Evolutionary conservation across 225 moss, liverwort and hornwort species (phyloP).

Genomic region (Thuidium tamariscinum): DNA sequence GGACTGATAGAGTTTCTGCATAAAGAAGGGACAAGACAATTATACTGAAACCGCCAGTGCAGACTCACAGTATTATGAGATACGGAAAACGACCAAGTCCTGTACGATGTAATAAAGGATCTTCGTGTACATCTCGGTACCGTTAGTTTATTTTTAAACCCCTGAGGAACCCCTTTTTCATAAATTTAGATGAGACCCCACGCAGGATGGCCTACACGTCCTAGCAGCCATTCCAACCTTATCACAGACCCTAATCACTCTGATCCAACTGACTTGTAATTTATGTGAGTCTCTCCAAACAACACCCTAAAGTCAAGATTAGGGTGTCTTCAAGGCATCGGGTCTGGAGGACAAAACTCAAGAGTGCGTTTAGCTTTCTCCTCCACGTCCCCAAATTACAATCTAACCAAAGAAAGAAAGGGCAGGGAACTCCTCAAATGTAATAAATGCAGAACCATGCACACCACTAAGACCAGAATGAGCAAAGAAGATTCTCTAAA

Average conservation of each 20-base stretch:
- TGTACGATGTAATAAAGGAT: not conserved
- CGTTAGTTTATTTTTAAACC: not conserved
- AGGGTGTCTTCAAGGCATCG: not conserved
- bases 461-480: not conserved
- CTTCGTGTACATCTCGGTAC: not conserved
- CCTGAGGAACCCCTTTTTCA: no score
- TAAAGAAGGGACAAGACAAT: not conserved
- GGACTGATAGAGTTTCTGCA: not conserved
- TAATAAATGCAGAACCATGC: not conserved
- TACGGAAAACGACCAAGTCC: not conserved
- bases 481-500: not conserved
- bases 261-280: not conserved
- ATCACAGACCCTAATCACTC: not conserved
- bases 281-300: not conserved
- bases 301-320: not conserved
- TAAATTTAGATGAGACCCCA: not conserved
- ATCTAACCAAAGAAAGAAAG: not conserved
- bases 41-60: not conserved
- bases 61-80: not conserved
- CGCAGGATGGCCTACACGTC: not conserved
- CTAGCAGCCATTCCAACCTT: not conserved
- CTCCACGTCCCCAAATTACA: not conserved
- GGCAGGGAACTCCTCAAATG: not conserved
- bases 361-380: no score
- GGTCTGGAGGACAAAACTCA: no score